These are phyloP conservation scores for Prunus padus DNA, from an alignment of 306 rosid species.

Conservation along the genomic window DNA sequence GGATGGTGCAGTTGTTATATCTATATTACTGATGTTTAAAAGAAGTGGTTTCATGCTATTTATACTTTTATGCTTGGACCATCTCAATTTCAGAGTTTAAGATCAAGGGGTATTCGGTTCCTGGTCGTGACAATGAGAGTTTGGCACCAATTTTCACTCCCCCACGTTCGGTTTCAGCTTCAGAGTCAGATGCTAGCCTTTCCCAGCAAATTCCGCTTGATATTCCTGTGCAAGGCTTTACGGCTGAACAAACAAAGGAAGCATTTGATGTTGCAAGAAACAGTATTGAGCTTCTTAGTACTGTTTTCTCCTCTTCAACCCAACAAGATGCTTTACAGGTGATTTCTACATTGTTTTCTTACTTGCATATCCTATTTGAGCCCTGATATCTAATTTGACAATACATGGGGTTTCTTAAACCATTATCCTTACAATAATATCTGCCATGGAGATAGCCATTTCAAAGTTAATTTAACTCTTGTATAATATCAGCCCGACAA, in stretches of 20 bases:
- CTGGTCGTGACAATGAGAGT: constrained; percentile 95
- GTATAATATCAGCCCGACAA: not conserved
- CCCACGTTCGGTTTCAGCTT: constrained; percentile 56
- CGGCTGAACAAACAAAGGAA: constrained; percentile 83
- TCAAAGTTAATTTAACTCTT: not conserved
- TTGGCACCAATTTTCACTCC: constrained; percentile 97
- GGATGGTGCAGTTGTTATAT: not conserved
- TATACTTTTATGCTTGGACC: constrained; percentile 16
- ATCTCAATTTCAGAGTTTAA: constrained; percentile 68
- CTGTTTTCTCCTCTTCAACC: constrained; percentile 89
- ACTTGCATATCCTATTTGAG: not conserved
- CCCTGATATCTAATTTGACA: not conserved
- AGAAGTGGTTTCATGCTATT: not conserved
- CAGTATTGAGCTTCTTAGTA: constrained; percentile 84
- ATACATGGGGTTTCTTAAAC: not conserved
- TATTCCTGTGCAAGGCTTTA: constrained; percentile 54
- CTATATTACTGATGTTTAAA: not conserved
- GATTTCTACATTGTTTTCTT: constrained; percentile 15
- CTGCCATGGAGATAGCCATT: not conserved
- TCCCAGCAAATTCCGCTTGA: constrained; percentile 52
- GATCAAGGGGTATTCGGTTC: constrained; percentile 86
- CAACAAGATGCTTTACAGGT: constrained; percentile 87
- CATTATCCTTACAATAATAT: not conserved
- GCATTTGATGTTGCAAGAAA: constrained; percentile 94
- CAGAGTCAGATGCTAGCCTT: constrained; percentile 48